Percentiles rank a stretch among this genome's conserved stretches.
These are phyloP conservation scores for Buxus sempervirens DNA, from an alignment of 164 flowering plant genomes.

Conservation along the genomic window DNA sequence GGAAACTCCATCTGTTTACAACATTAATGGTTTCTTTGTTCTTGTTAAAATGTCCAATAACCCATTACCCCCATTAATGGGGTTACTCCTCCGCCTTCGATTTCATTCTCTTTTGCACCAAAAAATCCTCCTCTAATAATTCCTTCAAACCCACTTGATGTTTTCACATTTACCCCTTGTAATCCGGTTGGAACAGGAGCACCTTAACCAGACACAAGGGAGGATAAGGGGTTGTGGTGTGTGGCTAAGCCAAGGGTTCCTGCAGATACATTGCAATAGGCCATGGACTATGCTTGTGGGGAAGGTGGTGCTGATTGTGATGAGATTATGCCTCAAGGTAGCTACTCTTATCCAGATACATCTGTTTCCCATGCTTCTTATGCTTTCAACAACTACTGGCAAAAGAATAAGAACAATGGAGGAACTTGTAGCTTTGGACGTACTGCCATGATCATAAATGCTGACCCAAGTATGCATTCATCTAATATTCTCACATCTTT, in stretches of 20 bases:
- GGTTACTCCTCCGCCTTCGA: conserved; percentile 20
- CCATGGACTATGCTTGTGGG: conserved; percentile 93
- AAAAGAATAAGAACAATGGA: conserved; percentile 66
- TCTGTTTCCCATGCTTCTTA: conserved; percentile 83
- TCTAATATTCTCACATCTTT: neutral
- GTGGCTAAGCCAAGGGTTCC: too few species aligned
- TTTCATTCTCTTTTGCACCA: conserved; percentile 22
- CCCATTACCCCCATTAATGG: too few species aligned
- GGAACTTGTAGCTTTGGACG: conserved; percentile 91
- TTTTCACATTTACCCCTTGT: conserved; percentile 46
- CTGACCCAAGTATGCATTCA: conserved; percentile 75
- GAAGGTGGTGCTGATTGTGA: conserved; percentile 81
- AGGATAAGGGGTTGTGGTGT: conserved; percentile 33
- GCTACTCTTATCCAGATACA: conserved; percentile 65
- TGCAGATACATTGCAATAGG: conserved; percentile 61
- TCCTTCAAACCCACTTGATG: too few species aligned
- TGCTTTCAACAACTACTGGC: conserved; percentile 96
- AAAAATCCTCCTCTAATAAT: conserved; percentile 16
- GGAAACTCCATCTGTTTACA: too few species aligned
- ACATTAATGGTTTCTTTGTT: too few species aligned
- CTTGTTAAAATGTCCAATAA: too few species aligned
- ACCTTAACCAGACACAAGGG: conserved; percentile 27
- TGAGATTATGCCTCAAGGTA: conserved; percentile 62
- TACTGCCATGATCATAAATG: conserved; percentile 76
- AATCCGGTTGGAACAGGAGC: conserved; percentile 22